Base-by-base conservation (phyloP, 345 rosid species). In the Brassica carinata region DNA sequence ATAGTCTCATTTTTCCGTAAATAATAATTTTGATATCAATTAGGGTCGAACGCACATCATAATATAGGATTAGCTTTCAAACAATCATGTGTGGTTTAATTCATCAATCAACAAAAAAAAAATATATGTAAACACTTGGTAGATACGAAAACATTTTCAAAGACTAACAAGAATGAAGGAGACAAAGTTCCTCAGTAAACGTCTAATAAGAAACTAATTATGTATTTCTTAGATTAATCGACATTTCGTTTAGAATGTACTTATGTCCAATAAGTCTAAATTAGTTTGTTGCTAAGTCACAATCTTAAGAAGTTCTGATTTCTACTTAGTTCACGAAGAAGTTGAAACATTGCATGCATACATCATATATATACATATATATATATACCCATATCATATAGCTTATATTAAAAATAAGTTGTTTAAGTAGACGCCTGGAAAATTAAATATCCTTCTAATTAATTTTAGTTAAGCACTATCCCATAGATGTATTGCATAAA, bases 231-330 rank as follows among this genome's bases (percentile, higher is more conserved):
- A 11, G 36, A 67, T 38, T 64, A 55, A 73, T 26, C 8, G 58
- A 43, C 33, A 67, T 30, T 30, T 67, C 10, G 38, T 59, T 79
- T 74, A 59, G 3, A 68, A 68, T 75, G n/a, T n/a, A n/a, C n/a
- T n/a, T n/a, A n/a, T n/a, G 63, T 72, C 61, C 74, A 57, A 30
- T 67, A 40, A 57, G 51, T 64, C 69, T 29, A 61, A 30, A 48
- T 64, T 75, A 70, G 72, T 75, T 70, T 75, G 83, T 81, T 81
- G 77, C 55, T 64, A 75, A 71, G 83, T 81, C 80, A 48, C 68
- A 64, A 57, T 81, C 83, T 71, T 63, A 61, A 31, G 15, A 72
- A 65, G 64, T 64, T 71, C 7, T 69, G 53, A 64, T 71, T 34
- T 64, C 10, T 53, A 53, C 8, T 34, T 51, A 36, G 61, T 67